These are phyloP conservation scores for Fusarium secorum DNA, from an alignment of 2,329 filamentous ascomycete genomes.

Conservation along the genomic window DNA sequence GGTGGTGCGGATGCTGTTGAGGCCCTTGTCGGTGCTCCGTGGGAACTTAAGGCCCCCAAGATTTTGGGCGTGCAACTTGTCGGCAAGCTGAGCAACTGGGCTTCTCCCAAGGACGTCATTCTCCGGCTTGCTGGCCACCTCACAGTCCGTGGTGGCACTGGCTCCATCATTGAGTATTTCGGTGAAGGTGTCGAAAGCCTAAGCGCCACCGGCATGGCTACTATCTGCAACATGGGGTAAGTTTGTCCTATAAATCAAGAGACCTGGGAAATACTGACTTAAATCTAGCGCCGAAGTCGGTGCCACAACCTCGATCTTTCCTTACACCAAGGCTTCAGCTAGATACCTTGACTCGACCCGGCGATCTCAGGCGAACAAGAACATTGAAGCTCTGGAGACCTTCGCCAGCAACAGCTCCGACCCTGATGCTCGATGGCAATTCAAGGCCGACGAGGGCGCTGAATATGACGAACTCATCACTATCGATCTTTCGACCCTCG, in stretches of 20 bases:
- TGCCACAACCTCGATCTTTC: constrained; percentile 95
- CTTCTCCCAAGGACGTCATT: constrained; percentile 95
- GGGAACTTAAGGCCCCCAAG: constrained; percentile 96
- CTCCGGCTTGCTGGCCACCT: constrained; percentile 86
- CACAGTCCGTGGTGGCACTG: constrained; percentile 92
- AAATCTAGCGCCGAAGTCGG: constrained; percentile 73
- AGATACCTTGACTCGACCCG: constrained; percentile 89
- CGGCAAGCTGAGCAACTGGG: constrained; percentile 88
- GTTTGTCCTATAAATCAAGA: background rate
- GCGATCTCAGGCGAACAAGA: constrained; percentile 67
- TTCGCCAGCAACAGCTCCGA: constrained; percentile 55
- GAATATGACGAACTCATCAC: constrained; percentile 97
- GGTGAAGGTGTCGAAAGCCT: constrained; percentile 89
- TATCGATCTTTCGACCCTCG: constrained; percentile 92
- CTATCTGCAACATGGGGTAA: constrained; percentile 81
- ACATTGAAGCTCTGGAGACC: constrained; percentile 67
- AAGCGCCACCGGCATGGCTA: constrained; percentile 93
- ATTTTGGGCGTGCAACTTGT: constrained; percentile 85
- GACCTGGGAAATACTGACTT: background rate
- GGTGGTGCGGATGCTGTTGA: constrained; percentile 97
- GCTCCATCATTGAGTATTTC: constrained; percentile 93
- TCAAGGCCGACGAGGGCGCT: constrained; percentile 81
- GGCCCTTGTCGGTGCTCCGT: constrained; percentile 92
- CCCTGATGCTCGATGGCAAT: constrained; percentile 64
- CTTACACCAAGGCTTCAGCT: constrained; percentile 83